Conservation (phyloP, 352 stramenopile genomes). For the Phytophthora podocarpi region DNA sequence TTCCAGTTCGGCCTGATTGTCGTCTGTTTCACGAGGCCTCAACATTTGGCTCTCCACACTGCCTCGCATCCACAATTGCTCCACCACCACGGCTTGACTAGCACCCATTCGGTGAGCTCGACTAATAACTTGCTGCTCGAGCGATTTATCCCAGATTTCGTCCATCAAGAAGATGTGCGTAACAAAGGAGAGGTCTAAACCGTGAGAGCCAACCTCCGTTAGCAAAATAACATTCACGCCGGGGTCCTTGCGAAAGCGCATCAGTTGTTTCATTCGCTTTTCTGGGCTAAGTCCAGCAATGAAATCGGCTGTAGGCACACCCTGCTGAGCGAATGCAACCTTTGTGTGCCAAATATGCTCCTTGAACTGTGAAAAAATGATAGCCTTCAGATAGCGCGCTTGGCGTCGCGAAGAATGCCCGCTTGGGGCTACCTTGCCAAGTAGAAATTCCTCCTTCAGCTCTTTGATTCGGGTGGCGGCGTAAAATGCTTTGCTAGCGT, state of each 20-base stretch:
- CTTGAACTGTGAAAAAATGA: slow-evolving; percentile 87
- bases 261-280: slow-evolving; percentile 58
- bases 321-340: slow-evolving; percentile 73
- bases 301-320: slow-evolving; percentile 67
- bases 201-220: slow-evolving; percentile 93
- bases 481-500: slow-evolving; percentile 80
- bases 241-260: slow-evolving; percentile 61
- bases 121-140: slow-evolving; percentile 96
- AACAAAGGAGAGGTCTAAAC: slow-evolving; percentile 97
- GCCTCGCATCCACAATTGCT: slow-evolving; percentile 90
- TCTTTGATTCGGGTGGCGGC: slow-evolving; percentile 67
- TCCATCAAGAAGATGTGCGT: slow-evolving; percentile 99
- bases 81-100: slow-evolving; percentile 90
- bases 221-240: slow-evolving; percentile 93
- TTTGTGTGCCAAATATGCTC: slow-evolving; percentile 82
- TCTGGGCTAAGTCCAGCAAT: slow-evolving; percentile 52
- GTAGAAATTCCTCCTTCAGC: slow-evolving; percentile 59
- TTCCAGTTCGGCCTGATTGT: slow-evolving; percentile 13
- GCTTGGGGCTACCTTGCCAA: slow-evolving; percentile 11
- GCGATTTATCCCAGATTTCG: slow-evolving; percentile 95
- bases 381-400: slow-evolving; percentile 61
- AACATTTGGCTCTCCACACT: slow-evolving; percentile 85
- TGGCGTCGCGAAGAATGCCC: slow-evolving; percentile 16
- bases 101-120: slow-evolving; percentile 96
- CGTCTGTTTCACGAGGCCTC: slow-evolving; percentile 43